phyloP scores from a whole-genome alignment of 129 eudicot genomes.

The Pseudognaphalium luteoalbum region DNA sequence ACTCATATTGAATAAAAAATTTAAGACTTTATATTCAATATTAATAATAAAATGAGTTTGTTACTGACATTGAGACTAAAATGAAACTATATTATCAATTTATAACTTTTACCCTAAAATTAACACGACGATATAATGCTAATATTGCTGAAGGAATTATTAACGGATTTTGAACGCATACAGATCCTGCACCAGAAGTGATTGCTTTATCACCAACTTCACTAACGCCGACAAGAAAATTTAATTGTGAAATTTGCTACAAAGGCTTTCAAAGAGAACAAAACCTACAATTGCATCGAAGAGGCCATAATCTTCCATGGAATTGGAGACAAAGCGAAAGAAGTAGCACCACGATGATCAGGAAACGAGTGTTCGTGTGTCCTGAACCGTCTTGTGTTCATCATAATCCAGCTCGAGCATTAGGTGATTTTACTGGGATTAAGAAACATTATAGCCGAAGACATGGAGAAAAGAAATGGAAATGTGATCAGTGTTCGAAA shows the following conservation, averaged over 20 bases:
- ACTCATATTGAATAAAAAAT: too few species aligned
- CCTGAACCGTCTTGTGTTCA: constrained; percentile 80
- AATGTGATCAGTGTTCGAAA: too few species aligned
- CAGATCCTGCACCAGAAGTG: constrained; percentile 74
- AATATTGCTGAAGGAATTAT: too few species aligned
- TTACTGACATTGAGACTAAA: too few species aligned
- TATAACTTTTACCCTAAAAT: too few species aligned
- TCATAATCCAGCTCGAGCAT: constrained; percentile 72
- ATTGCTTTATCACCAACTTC: too few species aligned
- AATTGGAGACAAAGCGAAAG: constrained; percentile 52
- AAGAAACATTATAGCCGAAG: too few species aligned
- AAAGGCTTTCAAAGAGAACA: constrained; percentile 90
- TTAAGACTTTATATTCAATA: too few species aligned
- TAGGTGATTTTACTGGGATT: constrained; percentile 76
- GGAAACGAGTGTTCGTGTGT: constrained; percentile 69
- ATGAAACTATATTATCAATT: too few species aligned
- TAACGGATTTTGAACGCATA: neutral
- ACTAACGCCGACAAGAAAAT: constrained; percentile 35
- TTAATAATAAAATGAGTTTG: too few species aligned
- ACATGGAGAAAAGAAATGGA: too few species aligned
- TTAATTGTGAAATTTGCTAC: constrained; percentile 82
- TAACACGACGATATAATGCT: neutral
- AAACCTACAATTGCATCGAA: constrained; percentile 68
- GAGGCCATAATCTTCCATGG: constrained; percentile 92
- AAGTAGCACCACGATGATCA: constrained; percentile 48